phyloP scores from a whole-genome alignment of 495 filamentous ascomycete genomes.

The Penicillium crystallinum region DNA sequence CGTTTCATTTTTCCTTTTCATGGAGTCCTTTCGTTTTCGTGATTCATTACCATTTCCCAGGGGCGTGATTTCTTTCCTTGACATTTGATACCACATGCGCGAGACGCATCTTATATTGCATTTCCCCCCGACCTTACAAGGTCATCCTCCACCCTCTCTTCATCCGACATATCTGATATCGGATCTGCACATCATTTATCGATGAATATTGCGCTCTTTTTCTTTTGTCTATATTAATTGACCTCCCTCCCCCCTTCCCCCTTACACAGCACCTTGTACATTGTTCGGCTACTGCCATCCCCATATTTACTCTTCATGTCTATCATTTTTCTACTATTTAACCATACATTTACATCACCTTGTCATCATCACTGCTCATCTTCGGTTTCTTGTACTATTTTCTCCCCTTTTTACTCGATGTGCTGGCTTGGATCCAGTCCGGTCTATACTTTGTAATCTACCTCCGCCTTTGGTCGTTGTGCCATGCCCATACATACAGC shows the following conservation, averaged over 20 bases:
- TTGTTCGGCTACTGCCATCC: conserved; percentile 15
- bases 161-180: conserved; percentile 20
- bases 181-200: conserved; percentile 10
- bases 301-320: conserved; percentile 8
- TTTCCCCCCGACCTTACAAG: conserved; percentile 11
- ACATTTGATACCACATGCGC: conserved; percentile 35
- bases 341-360: conserved; percentile 21
- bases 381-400: conserved; percentile 13
- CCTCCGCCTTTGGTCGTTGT: conserved; percentile 15
- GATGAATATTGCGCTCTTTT: conserved; percentile 25
- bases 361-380: conserved; percentile 2
- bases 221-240: conserved; percentile 31
- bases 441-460: conserved; percentile 41
- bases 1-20: conserved; percentile 25
- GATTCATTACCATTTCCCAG: conserved; percentile 10
- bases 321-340: conserved; percentile 13
- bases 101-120: conserved; percentile 31
- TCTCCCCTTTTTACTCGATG: neutral
- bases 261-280: conserved; percentile 18
- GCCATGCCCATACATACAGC: conserved; percentile 23
- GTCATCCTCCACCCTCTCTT: conserved; percentile 10
- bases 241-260: neutral
- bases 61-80: conserved; percentile 19
- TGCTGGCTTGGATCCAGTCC: conserved; percentile 25
- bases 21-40: conserved; percentile 26